A percentile compares a stretch with the other conserved stretches of the same genome.
Conservation (phyloP, 208 protist species). For the Leishmania braziliensis region DNA sequence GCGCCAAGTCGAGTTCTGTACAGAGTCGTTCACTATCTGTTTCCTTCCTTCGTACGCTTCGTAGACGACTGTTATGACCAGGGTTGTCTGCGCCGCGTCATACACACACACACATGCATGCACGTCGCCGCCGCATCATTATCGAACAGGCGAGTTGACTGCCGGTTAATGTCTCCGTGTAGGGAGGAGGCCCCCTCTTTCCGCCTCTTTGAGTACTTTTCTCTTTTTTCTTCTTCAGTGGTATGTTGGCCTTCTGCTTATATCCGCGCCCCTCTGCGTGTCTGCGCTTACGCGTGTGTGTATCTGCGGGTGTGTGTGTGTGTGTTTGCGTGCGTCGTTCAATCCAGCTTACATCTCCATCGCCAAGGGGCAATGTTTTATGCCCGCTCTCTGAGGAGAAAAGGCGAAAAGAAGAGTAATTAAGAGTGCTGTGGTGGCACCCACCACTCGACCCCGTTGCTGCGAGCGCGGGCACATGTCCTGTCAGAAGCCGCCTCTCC, state of each 20-base stretch:
- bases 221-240: not conserved
- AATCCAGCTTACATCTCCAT: not conserved
- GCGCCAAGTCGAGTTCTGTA: not conserved
- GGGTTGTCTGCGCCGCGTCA: not conserved
- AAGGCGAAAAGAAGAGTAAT: not conserved
- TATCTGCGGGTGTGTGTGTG: conserved; percentile 11
- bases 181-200: not conserved
- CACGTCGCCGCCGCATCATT: not conserved
- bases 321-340: not conserved
- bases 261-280: not conserved
- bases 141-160: not conserved
- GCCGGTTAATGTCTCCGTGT: not conserved
- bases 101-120: not conserved
- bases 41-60: conserved; percentile 5
- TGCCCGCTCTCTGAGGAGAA: not conserved
- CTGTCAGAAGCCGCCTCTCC: not conserved
- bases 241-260: not conserved
- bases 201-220: not conserved
- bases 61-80: not conserved
- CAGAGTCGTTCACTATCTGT: not conserved
- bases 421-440: not conserved
- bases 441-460: not conserved
- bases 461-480: not conserved
- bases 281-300: not conserved
- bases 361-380: not conserved